Percentiles rank a stretch among this genome's conserved stretches.
phyloP scores from a whole-genome alignment of 768 basidiomycete genomes.

The Mrakia gelida region DNA sequence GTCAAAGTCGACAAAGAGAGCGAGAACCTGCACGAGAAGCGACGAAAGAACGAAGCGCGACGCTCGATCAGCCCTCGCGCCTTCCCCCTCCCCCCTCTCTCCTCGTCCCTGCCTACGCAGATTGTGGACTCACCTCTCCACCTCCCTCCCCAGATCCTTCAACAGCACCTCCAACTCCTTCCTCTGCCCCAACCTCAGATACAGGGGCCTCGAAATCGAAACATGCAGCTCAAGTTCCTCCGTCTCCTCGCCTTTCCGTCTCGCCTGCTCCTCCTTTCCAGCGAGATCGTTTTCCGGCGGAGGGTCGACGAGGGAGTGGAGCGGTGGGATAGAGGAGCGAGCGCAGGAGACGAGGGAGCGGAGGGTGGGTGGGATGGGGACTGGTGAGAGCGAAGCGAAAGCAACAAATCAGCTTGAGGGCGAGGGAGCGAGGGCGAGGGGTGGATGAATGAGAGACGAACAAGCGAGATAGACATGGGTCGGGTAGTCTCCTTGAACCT shows the following conservation, averaged over 20 bases:
- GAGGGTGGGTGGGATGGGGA: slow-evolving; percentile 17
- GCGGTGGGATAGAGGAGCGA: background rate
- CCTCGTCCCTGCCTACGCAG: no score
- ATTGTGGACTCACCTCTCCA: no score
- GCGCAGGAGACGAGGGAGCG: background rate
- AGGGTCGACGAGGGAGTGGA: slow-evolving; percentile 24
- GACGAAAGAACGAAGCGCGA: background rate
- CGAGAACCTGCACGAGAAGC: background rate
- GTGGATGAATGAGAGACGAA: background rate
- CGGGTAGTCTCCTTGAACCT: slow-evolving; percentile 26
- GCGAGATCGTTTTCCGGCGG: background rate
- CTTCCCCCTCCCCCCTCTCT: no score
- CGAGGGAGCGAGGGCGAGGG: background rate
- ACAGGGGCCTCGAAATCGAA: slow-evolving; percentile 16
- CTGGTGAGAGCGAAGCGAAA: background rate
- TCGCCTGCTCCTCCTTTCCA: background rate
- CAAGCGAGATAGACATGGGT: slow-evolving; percentile 24
- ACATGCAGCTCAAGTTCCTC: slow-evolving; percentile 21
- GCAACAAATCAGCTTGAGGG: background rate
- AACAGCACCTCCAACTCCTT: background rate
- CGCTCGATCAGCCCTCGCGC: background rate
- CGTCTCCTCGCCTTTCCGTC: background rate
- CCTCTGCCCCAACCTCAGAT: slow-evolving; percentile 21
- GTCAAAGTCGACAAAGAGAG: slow-evolving; percentile 12
- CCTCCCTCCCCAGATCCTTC: background rate